phyloP scores from a whole-genome alignment of 2,329 filamentous ascomycete genomes.

The Cladophialophora yegresii region DNA sequence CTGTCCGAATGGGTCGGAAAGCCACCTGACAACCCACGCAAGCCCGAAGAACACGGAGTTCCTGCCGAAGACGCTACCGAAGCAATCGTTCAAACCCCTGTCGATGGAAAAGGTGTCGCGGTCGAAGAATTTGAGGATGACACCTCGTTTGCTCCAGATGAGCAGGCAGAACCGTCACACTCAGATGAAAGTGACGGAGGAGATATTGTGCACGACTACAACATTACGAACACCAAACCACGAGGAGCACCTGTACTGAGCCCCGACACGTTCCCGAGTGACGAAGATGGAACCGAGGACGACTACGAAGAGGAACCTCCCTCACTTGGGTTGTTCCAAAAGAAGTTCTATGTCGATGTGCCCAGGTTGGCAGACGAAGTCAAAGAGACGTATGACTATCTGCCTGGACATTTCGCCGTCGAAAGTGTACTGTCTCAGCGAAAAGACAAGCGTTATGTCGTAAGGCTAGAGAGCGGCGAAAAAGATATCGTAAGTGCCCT shows the following conservation, averaged over 20 bases:
- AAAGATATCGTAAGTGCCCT: constrained; percentile 40
- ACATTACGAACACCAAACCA: not conserved
- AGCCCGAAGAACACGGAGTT: not conserved
- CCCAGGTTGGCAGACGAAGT: constrained; percentile 40
- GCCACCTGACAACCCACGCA: constrained; percentile 21
- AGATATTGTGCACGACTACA: constrained; percentile 25
- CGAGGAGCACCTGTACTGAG: not conserved
- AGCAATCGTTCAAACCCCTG: not conserved
- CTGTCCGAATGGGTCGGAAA: constrained; percentile 33
- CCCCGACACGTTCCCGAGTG: not conserved
- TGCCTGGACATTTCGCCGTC: constrained; percentile 45
- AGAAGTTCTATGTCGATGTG: constrained; percentile 39
- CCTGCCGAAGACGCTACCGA: constrained; percentile 1
- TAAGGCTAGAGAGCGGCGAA: constrained; percentile 44
- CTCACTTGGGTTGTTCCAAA: constrained; percentile 10
- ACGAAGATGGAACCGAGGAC: not conserved
- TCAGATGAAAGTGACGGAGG: constrained; percentile 13
- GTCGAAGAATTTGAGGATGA: not conserved
- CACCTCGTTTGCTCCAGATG: not conserved
- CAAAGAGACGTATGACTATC: constrained; percentile 43
- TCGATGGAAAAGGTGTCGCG: not conserved
- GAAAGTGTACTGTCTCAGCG: constrained; percentile 40
- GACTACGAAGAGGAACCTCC: not conserved
- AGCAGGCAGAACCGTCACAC: constrained; percentile 10
- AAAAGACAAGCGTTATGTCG: constrained; percentile 38